Evolutionary conservation across 2,329 filamentous ascomycete species (phyloP).

Genomic region (Diaporthe nobilis): DNA sequence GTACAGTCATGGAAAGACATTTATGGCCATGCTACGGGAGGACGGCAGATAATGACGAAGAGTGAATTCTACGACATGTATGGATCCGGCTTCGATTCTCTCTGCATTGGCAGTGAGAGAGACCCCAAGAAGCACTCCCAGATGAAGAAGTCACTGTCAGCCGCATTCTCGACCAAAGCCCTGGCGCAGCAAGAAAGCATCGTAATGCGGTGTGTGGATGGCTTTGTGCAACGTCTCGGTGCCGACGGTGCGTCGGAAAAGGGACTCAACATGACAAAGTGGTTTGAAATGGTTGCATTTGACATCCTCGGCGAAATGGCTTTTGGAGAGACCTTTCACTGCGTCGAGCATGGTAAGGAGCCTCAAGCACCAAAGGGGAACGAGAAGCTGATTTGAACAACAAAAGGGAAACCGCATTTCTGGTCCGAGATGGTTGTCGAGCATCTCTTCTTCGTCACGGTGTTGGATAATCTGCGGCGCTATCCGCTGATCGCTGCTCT

Average conservation of each 20-base stretch:
- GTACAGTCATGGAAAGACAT: conserved; percentile 32
- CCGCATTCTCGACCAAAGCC: conserved; percentile 40
- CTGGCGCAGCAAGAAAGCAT: conserved; percentile 18
- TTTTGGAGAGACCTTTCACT: conserved; percentile 57
- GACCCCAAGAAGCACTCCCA: conserved; percentile 45
- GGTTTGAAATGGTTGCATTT: conserved; percentile 54
- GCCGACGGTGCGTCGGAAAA: conserved; percentile 41
- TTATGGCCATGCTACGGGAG: conserved; percentile 42
- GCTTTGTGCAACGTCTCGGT: conserved; percentile 1
- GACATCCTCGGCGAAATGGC: conserved; percentile 58
- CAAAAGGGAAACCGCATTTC: conserved; percentile 46
- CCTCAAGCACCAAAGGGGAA: rapidly evolving
- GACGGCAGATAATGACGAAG: conserved; percentile 42
- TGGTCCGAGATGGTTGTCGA: conserved; percentile 48
- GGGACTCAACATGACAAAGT: conserved; percentile 50
- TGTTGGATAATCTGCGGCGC: conserved; percentile 44
- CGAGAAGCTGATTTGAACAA: not conserved
- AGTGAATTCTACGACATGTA: conserved; percentile 48
- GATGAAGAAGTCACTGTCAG: conserved; percentile 47
- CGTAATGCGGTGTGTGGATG: conserved; percentile 2
- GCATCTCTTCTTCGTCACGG: conserved; percentile 45
- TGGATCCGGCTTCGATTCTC: conserved; percentile 42
- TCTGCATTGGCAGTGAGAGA: conserved; percentile 48
- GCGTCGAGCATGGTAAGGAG: conserved; percentile 46
- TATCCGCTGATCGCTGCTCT: conserved; percentile 36